Evolutionary conservation across 805 yeast genomes (phyloP), one percentile per base, ranked within the genome.

Genomic region (Kazachstania africana): DNA sequence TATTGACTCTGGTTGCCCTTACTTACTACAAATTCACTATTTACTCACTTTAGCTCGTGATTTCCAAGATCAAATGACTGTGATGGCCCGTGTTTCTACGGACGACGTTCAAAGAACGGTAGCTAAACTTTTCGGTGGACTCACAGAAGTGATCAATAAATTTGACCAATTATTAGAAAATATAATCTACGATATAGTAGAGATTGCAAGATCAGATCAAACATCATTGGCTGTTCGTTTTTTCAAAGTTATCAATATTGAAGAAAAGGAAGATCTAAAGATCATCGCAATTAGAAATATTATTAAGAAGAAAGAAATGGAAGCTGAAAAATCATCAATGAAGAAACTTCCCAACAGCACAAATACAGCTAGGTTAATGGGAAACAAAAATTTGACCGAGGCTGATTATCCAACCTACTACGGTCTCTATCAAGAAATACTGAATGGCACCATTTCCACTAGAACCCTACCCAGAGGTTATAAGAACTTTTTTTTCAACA

Each of bases 231-330:
- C 82, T 1, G 75, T 76, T 23, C 72, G 87, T 32, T 52, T 80
- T 28, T 75, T 84, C 26, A 80, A 83, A 41, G 70, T 91, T 12
- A 64, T 91, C 26, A 93, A 85, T 40, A 66, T 62, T 40, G 98
- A 91, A 54, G 82, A 79, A 41, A 63, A 68, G 18, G 84, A 82
- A 47, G 98, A 91, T 47, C 53, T 75, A 37, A 74, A 76, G 31
- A 65, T 63, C 15, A 50, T 47, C 6, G 55, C 60, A 1, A 47
- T 60, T 4, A 45, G 59, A 34, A 47, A 49, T 32, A 44, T 57
- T 40, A 34, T 44, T 34, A 51, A 44, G 28, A 53, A 54, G 36
- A 48, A 50, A 27, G 56, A 53, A 31, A 33, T 46, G 6, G 55
- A 50, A 25, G 24, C 39, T n/a, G 53, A 50, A 26, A 47, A 47